Evolutionary conservation across 768 basidiomycete species (phyloP).

Genomic region (Phanerochaete sordida): DNA sequence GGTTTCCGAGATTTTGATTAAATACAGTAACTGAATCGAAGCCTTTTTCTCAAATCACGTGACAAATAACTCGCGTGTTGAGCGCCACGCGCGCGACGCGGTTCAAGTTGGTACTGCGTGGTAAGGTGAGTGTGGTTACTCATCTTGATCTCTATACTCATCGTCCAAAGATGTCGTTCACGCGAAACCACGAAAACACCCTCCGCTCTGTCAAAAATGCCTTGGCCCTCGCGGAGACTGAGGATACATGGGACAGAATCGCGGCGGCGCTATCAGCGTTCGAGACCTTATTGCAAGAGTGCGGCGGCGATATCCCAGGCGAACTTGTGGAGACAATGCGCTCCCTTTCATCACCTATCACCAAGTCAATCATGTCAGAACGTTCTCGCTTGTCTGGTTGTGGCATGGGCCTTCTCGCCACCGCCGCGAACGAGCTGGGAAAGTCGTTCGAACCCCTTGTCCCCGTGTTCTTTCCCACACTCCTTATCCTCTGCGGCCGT

Average conservation of each 20-base stretch:
- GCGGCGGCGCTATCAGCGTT: slow-evolving; percentile 45
- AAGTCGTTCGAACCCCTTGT: slow-evolving; percentile 64
- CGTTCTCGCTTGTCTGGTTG: slow-evolving; percentile 66
- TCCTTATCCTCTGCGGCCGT: slow-evolving; percentile 65
- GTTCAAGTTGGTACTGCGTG: too few species aligned
- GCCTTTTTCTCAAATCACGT: too few species aligned
- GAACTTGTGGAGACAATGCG: slow-evolving; percentile 52
- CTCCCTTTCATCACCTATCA: slow-evolving; percentile 49
- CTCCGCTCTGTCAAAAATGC: slow-evolving; percentile 41
- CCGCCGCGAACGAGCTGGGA: slow-evolving; percentile 53
- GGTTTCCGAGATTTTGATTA: too few species aligned
- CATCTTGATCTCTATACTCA: too few species aligned
- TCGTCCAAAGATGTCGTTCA: too few species aligned
- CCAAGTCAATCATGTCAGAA: slow-evolving; percentile 65
- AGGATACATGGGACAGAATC: slow-evolving; percentile 79
- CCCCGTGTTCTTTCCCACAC: slow-evolving; percentile 60
- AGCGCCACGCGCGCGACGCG: too few species aligned
- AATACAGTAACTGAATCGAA: too few species aligned
- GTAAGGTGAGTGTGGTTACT: too few species aligned
- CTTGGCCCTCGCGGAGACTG: slow-evolving; percentile 55
- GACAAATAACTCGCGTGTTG: too few species aligned
- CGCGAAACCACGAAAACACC: slow-evolving; percentile 20
- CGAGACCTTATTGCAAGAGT: slow-evolving; percentile 45
- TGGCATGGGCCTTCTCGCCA: slow-evolving; percentile 59
- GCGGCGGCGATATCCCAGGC: slow-evolving; percentile 46